Percentiles rank a stretch among this genome's conserved stretches.
Evolutionary conservation across 163 green algal genomes (phyloP).

Genomic region (Volvox carteri): DNA sequence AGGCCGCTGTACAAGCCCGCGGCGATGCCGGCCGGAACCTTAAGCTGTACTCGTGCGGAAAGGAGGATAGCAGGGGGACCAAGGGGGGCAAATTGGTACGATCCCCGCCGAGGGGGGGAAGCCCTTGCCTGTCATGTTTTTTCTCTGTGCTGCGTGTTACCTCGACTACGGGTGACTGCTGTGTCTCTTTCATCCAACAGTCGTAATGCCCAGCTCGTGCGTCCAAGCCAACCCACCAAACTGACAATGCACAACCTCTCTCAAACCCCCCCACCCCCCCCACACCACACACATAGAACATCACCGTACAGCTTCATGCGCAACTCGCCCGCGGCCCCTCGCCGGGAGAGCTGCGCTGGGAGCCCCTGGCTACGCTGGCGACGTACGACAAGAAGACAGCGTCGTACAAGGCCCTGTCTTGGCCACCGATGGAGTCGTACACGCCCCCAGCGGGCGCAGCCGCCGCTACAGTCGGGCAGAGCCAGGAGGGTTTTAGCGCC

Average conservation of each 20-base stretch:
- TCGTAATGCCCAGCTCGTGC: too few species aligned
- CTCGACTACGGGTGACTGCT: too few species aligned
- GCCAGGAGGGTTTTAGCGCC: not conserved
- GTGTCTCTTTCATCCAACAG: too few species aligned
- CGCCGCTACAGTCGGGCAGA: not conserved
- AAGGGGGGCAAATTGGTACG: not conserved
- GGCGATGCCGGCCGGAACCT: not conserved
- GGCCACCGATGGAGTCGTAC: constrained; percentile 17
- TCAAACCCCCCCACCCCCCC: too few species aligned
- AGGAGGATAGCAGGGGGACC: not conserved
- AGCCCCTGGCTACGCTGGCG: constrained; percentile 6
- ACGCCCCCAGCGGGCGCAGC: not conserved
- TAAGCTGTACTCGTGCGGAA: constrained; percentile 7
- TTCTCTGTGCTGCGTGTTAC: too few species aligned
- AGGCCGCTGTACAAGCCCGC: not conserved
- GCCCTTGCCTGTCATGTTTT: too few species aligned
- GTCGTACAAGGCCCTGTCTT: constrained; percentile 1
- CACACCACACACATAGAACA: not conserved
- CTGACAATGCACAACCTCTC: too few species aligned
- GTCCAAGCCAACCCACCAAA: too few species aligned
- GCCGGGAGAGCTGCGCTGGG: not conserved
- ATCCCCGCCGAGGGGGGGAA: too few species aligned
- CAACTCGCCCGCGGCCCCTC: not conserved
- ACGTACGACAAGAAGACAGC: constrained; percentile 39
- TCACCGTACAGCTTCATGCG: constrained; percentile 18